Evolutionary conservation across 2,329 filamentous ascomycete species (phyloP), one percentile per base, ranked within the genome.

Genomic region (Drechslera avenae): DNA sequence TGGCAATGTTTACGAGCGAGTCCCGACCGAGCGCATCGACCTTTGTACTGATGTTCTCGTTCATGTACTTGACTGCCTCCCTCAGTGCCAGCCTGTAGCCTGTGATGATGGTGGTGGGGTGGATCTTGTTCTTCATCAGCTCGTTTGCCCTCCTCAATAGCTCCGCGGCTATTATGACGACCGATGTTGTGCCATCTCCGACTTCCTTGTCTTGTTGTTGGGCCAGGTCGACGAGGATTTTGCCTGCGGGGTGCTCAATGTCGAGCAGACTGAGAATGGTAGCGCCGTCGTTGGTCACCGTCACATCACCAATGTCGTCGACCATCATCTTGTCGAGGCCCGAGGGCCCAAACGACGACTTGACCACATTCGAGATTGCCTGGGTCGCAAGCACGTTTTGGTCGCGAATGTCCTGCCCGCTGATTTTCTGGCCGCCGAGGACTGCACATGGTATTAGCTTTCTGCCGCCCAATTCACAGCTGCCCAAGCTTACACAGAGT

Each of bases 261-360:
- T 97, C 94, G 72, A 99, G 85, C 71, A 99, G 83, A 75, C 86
- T 91, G 63, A 99, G 85, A 69, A 99, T 99, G 28, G 94, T 99
- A 47, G 94, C 94, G 72, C 94, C 94, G 76, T 99, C 94, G 78
- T 99, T 99, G 62, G 94, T 99, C 52, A 99, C 94, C 54, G 94
- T 99, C 52, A 99, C 94, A 80, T 99, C 94, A 72, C 94, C 94
- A 75, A 99, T 97, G 74, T 99, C 94, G 79, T 99, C 94, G 67
- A 99, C 94, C 94, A 99, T 97, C 94, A 99, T 99, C 85, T 99
- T 99, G 76, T 99, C 94, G 62, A 99, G 84, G 40, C 94, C 94
- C 57, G 91, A 96, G 43, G 94, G 94, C 48, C 94, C 94, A 73
- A 99, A 99, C 13, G 94, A 99, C 77, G 90, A 96, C 82, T 96